A percentile compares a stretch with the other conserved stretches of the same genome.
These are phyloP conservation scores for Saccharomycopsis phalli DNA, from an alignment of 1,139 yeast genomes.

Conservation along the genomic window DNA sequence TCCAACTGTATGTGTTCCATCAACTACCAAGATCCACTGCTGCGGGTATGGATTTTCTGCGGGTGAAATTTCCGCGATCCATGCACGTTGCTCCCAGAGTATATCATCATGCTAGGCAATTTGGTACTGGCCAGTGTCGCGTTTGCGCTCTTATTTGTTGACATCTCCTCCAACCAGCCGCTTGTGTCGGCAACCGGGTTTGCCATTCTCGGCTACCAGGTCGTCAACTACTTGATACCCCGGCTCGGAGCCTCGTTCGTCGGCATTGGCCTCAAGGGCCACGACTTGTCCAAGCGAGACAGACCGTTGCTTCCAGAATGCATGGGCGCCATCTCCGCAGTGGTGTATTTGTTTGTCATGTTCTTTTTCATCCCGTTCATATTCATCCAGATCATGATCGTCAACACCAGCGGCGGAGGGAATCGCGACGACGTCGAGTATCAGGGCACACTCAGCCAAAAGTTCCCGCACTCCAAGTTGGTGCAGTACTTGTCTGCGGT, in stretches of 20 bases:
- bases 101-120: neutral
- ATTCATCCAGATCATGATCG: conserved; percentile 70
- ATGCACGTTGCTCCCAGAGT: neutral
- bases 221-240: conserved; percentile 58
- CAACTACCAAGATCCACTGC: neutral
- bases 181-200: conserved; percentile 47
- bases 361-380: conserved; percentile 82
- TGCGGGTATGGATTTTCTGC: neutral
- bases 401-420: conserved; percentile 49
- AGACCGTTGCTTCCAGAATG: conserved; percentile 79
- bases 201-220: conserved; percentile 54
- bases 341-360: conserved; percentile 73
- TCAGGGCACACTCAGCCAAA: conserved; percentile 18
- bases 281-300: conserved; percentile 66
- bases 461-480: conserved; percentile 76
- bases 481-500: conserved; percentile 83
- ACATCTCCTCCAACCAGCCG: conserved; percentile 17
- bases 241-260: conserved; percentile 56
- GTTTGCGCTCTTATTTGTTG: conserved; percentile 10
- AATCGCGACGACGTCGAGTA: conserved; percentile 37
- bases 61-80: neutral
- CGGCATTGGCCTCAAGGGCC: conserved; percentile 73
- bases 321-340: conserved; percentile 81
- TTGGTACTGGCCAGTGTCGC: neutral
- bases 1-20: neutral